These are phyloP conservation scores for Calonectria crousiana DNA, from an alignment of 2,329 filamentous ascomycete species.

Conservation along the genomic window DNA sequence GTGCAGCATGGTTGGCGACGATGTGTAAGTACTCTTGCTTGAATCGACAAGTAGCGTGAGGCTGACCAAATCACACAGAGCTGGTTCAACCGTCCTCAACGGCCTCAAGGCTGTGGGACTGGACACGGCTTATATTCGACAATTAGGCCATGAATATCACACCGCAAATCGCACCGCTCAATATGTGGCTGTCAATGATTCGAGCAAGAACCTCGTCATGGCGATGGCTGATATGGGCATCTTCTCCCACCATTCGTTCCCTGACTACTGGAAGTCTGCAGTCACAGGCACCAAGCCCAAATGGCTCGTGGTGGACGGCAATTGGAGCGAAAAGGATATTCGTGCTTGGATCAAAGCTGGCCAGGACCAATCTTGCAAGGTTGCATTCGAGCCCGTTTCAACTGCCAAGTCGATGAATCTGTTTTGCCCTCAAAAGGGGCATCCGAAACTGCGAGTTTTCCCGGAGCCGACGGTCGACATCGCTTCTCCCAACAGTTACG, in stretches of 20 bases:
- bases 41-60: neutral
- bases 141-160: conserved; percentile 61
- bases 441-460: conserved; percentile 63
- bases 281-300: conserved; percentile 70
- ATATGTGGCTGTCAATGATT: conserved; percentile 91
- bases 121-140: conserved; percentile 71
- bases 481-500: conserved; percentile 84
- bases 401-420: conserved; percentile 79
- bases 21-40: conserved; percentile 64
- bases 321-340: conserved; percentile 80
- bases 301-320: conserved; percentile 88
- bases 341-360: conserved; percentile 75
- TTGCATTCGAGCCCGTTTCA: conserved; percentile 92
- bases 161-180: conserved; percentile 81
- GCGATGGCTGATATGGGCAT: conserved; percentile 98
- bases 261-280: conserved; percentile 70
- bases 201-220: conserved; percentile 84
- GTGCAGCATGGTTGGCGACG: conserved; percentile 85
- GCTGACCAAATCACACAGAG: conserved; percentile 55
- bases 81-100: conserved; percentile 79
- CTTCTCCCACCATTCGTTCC: conserved; percentile 69
- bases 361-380: conserved; percentile 65
- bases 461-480: conserved; percentile 77
- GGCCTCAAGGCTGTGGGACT: conserved; percentile 75
- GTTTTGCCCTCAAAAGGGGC: conserved; percentile 63